Base-by-base conservation (phyloP, 2,329 filamentous ascomycete species). In the Ophiocordyceps camponoti-leonardi region DNA sequence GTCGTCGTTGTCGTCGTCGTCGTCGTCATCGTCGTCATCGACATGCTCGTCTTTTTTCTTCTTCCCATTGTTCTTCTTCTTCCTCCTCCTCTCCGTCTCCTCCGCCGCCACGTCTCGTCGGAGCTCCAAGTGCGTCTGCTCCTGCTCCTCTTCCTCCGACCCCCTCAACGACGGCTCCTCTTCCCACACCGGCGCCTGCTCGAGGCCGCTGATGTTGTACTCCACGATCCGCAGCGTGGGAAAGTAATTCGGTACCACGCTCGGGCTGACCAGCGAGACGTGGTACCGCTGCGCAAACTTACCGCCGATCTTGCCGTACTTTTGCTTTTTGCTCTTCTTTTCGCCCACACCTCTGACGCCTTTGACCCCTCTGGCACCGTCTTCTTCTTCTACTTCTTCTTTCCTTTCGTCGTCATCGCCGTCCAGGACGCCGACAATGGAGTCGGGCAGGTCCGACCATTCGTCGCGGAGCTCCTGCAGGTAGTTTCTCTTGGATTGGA, bases 241-340 rank as follows among this genome's bases (percentile, higher is more conserved):
- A 51, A 88, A 92, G 61, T 86, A 94, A 57, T 92, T 95, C 7
- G 90, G 92, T 10, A 96, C 85, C 35, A 98, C 69, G 57, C 88
- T 96, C 0, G 90, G 85, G 42, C 81, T 77, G 46, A 96, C 81
- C 23, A 92, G 67, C 0, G 84, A 81, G 6, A 94, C 62, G 45
- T 87, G 81, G 60, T 86, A 98, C 45, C 87, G 76, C 63, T 98
- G 87, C 3, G 79, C 87, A 65, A 78, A 94, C 49, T 75, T 73
- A 5, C 88, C 88, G 19, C 84, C 86, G 50, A 94, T 80, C 50
- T 69, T 67, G 46, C 67, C 65, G 52, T 75, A 76, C 54, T 73
- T 72, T 53, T 73, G 72, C 42, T 65, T 63, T 49, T 62, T 64
- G 49, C 62, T 59, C 46, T 61, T 62, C 41, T 62, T 59, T 45